Percentiles rank a stretch among this genome's conserved stretches.
Evolutionary conservation across 306 rosid genomes (phyloP).

Genomic region (Vigna trinervia): DNA sequence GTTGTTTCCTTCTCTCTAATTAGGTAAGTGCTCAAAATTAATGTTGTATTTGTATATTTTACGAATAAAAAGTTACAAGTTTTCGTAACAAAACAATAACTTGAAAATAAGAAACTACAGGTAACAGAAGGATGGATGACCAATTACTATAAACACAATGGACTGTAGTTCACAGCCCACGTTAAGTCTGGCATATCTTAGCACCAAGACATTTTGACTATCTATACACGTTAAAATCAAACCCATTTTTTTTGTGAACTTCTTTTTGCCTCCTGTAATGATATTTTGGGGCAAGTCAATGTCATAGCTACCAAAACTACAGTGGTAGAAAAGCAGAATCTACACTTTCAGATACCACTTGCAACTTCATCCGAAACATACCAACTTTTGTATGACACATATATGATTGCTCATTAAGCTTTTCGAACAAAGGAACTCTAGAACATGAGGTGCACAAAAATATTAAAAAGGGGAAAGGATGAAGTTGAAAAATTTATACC

Average conservation of each 20-base stretch:
- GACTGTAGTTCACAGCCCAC: not conserved
- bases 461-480: slow-evolving; percentile 22
- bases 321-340: not conserved
- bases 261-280: slow-evolving; percentile 5
- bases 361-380: slow-evolving; percentile 5
- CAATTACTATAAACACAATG: not conserved
- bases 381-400: not conserved
- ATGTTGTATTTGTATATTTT: slow-evolving; percentile 23
- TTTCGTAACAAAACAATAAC: not conserved
- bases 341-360: not conserved
- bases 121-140: not conserved
- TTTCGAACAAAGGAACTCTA: slow-evolving; percentile 19
- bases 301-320: slow-evolving; percentile 13
- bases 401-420: not conserved
- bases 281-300: not conserved
- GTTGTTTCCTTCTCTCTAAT: not conserved
- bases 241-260: not conserved
- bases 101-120: not conserved
- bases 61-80: not conserved
- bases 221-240: slow-evolving; percentile 7
- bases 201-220: not conserved
- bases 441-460: slow-evolving; percentile 37
- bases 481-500: slow-evolving; percentile 56
- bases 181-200: not conserved
- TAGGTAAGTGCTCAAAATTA: not conserved